A percentile compares a stretch with the other conserved stretches of the same genome.
Conservation (phyloP, 768 basidiomycete genomes). For the Psilocybe tampanensis region DNA sequence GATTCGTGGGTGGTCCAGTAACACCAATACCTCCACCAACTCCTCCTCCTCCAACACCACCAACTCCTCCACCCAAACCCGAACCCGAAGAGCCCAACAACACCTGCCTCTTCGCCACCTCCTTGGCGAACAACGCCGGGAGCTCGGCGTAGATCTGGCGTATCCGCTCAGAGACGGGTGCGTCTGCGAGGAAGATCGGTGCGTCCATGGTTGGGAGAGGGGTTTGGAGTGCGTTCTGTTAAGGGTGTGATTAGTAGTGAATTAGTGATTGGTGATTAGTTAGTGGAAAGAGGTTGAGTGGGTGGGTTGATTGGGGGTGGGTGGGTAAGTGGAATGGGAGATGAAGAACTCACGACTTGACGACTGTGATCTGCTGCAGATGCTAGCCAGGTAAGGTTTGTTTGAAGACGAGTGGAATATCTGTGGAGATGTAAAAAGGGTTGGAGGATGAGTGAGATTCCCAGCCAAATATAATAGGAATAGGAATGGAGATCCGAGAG, state of each 20-base stretch:
- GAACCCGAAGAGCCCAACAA: too few species aligned
- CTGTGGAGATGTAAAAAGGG: slow-evolving; percentile 24
- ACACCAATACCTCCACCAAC: too few species aligned
- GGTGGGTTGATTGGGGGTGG: background rate
- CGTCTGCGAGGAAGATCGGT: slow-evolving; percentile 43
- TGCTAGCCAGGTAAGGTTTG: slow-evolving; percentile 73
- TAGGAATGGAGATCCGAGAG: too few species aligned
- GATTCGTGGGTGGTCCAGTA: background rate
- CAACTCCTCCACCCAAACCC: too few species aligned
- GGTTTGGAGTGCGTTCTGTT: slow-evolving; percentile 32
- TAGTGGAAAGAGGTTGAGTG: background rate
- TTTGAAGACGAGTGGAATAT: slow-evolving; percentile 62
- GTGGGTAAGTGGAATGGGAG: slow-evolving; percentile 1
- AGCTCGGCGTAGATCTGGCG: slow-evolving; percentile 65
- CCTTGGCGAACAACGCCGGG: slow-evolving; percentile 62
- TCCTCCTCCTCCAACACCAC: too few species aligned
- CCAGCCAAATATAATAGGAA: too few species aligned
- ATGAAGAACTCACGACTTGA: slow-evolving; percentile 41
- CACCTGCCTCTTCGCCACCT: slow-evolving; percentile 52
- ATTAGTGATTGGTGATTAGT: background rate
- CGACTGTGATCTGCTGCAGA: slow-evolving; percentile 62
- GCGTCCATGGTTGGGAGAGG: slow-evolving; percentile 60
- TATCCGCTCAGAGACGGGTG: slow-evolving; percentile 55
- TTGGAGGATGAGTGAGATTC: too few species aligned
- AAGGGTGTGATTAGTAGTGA: background rate